Evolutionary conservation across 129 eudicot genomes (phyloP).

Genomic region (Flaveria ramosissima): DNA sequence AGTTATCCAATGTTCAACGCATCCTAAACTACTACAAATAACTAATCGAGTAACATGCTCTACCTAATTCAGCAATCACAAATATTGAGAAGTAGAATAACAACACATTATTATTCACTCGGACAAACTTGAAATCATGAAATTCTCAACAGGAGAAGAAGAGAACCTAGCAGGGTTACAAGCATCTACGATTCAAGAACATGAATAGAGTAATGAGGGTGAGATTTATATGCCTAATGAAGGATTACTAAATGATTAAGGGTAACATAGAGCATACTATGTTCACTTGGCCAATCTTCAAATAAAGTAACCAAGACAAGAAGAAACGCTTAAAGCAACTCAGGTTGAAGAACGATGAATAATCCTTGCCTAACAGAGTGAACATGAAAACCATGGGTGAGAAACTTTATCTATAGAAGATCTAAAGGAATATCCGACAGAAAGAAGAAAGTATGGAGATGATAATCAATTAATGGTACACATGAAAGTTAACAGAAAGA

Average conservation of each 20-base stretch:
- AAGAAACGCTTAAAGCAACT: constrained; percentile 23
- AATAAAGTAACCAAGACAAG: constrained; percentile 29
- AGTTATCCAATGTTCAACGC: constrained; percentile 6
- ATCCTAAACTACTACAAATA: constrained; percentile 27
- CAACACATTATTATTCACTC: constrained; percentile 15
- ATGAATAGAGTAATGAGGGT: constrained; percentile 19
- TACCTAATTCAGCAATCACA: constrained; percentile 22
- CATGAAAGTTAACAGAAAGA: constrained; percentile 21
- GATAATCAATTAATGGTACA: constrained; percentile 12
- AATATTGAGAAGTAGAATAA: constrained; percentile 1
- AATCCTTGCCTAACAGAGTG: constrained; percentile 16
- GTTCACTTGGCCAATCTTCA: constrained; percentile 13
- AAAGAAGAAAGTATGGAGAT: constrained; percentile 21
- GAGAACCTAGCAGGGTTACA: constrained; percentile 2
- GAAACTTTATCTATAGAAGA: constrained; percentile 25
- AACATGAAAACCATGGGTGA: not conserved
- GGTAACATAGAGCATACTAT: not conserved
- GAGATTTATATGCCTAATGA: constrained; percentile 10
- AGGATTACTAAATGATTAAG: not conserved
- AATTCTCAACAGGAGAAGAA: not conserved
- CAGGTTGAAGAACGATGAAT: constrained; percentile 14
- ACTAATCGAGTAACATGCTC: constrained; percentile 5
- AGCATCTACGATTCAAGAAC: constrained; percentile 6
- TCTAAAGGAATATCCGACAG: constrained; percentile 19
- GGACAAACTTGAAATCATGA: constrained; percentile 8